Evolutionary conservation across 208 protist species (phyloP).

Genomic region (Trypanosoma platydactyli): DNA sequence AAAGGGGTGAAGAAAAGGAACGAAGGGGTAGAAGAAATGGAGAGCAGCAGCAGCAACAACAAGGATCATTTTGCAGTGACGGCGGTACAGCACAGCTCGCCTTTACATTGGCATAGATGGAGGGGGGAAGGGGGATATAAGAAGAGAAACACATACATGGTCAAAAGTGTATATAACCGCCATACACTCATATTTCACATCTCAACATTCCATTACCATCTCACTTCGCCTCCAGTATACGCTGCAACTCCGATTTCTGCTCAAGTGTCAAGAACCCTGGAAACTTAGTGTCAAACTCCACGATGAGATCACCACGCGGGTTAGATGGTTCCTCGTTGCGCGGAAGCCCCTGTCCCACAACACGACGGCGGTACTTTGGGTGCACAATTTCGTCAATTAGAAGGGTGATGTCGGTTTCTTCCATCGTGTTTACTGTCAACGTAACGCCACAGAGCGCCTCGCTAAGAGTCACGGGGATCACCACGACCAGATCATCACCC

Average conservation of each 20-base stretch:
- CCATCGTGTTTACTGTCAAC: slow-evolving; percentile 77
- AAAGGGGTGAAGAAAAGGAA: too few species aligned
- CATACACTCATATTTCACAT: too few species aligned
- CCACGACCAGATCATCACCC: slow-evolving; percentile 75
- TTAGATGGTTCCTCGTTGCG: slow-evolving; percentile 31
- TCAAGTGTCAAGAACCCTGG: slow-evolving; percentile 83
- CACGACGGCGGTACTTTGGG: slow-evolving; percentile 68
- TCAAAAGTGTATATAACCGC: too few species aligned
- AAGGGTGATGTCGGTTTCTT: slow-evolving; percentile 68
- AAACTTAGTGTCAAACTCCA: slow-evolving; percentile 81
- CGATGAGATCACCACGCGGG: slow-evolving; percentile 72
- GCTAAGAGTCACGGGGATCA: slow-evolving; percentile 61
- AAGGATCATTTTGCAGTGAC: not conserved
- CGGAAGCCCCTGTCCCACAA: slow-evolving; percentile 76
- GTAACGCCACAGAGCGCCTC: slow-evolving; percentile 89
- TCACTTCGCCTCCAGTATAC: slow-evolving; percentile 70
- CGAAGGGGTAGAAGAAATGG: too few species aligned
- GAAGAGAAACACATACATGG: not conserved
- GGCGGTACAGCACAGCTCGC: too few species aligned
- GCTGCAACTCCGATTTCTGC: slow-evolving; percentile 83
- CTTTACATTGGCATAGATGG: not conserved
- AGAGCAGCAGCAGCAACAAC: not conserved
- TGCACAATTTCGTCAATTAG: slow-evolving; percentile 89
- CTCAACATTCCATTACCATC: not conserved
- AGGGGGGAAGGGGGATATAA: slow-evolving; percentile 11